Percentiles rank a stretch among this genome's conserved stretches.
These are phyloP conservation scores for Dioscorea zingiberensis DNA, from an alignment of 106 monocot genomes.

Conservation along the genomic window DNA sequence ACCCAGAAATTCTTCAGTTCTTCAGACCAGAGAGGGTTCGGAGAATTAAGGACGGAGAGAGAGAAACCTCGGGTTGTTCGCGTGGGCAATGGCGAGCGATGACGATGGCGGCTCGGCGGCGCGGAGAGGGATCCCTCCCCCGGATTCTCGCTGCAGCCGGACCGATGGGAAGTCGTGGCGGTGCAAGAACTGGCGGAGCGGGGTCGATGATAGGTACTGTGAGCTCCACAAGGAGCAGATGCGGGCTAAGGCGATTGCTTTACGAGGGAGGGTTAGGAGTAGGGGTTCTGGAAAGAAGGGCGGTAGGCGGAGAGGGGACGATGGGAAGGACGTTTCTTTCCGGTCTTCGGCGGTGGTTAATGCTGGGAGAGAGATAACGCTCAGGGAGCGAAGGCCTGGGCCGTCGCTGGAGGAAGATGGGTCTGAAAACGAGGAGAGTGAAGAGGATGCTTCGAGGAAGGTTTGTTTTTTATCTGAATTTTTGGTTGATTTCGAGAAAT, in stretches of 20 bases:
- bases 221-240: neutral
- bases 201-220: neutral
- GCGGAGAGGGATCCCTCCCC: neutral
- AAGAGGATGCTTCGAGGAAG: too few relatives aligned
- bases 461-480: too few relatives aligned
- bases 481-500: too few relatives aligned
- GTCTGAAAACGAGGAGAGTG: too few relatives aligned
- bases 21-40: too few relatives aligned
- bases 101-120: neutral
- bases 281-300: neutral
- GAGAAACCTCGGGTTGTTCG: too few relatives aligned
- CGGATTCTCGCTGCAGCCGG: neutral
- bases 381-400: neutral
- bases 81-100: too few relatives aligned
- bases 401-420: neutral
- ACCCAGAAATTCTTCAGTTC: too few relatives aligned
- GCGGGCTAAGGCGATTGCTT: neutral
- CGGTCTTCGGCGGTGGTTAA: neutral
- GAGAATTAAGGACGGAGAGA: too few relatives aligned
- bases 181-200: neutral
- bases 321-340: neutral
- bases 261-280: neutral
- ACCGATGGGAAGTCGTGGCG: constrained; percentile 8
- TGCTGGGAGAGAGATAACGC: neutral
- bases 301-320: neutral